Conservation (phyloP, 345 rosid species). For the Balakata baccata region DNA sequence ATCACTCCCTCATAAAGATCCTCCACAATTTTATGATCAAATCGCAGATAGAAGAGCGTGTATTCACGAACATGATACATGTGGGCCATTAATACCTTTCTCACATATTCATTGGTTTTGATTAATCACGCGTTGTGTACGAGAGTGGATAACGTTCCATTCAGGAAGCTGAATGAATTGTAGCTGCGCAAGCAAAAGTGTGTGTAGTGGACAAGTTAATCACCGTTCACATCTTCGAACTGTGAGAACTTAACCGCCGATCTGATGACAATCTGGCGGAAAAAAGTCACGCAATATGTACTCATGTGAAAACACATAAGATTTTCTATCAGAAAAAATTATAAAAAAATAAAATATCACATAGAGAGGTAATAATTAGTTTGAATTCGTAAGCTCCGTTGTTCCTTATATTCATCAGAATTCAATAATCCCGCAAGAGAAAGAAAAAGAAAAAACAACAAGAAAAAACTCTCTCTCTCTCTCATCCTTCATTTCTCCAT, state of each 20-base stretch:
- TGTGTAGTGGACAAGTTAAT: neutral
- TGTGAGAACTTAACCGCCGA: neutral
- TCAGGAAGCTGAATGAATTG: neutral
- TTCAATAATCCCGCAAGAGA: conserved; percentile 19
- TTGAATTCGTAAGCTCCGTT: conserved; percentile 3
- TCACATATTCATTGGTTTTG: neutral
- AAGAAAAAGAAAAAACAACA: neutral
- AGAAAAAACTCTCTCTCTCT: conserved; percentile 20
- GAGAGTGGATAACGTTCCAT: conserved; percentile 12
- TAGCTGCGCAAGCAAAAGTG: conserved; percentile 2
- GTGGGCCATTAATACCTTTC: neutral
- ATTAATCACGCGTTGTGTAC: conserved; percentile 5
- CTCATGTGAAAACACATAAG: neutral
- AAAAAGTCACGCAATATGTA: conserved; percentile 5
- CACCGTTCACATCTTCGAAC: conserved; percentile 16
- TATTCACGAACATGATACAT: neutral
- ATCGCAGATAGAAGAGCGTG: conserved; percentile 8
- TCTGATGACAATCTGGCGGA: conserved; percentile 6
- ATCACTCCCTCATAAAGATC: conserved; percentile 44
- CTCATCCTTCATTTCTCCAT: conserved; percentile 17
- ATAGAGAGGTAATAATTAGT: no score
- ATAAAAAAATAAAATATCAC: conserved; percentile 12
- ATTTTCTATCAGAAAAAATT: neutral
- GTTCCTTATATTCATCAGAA: conserved; percentile 37
- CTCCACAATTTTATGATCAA: conserved; percentile 17